A percentile compares a stretch with the other conserved stretches of the same genome.
These are phyloP conservation scores for Aspergillus conjunctus DNA, from an alignment of 495 filamentous ascomycete species.

Conservation along the genomic window DNA sequence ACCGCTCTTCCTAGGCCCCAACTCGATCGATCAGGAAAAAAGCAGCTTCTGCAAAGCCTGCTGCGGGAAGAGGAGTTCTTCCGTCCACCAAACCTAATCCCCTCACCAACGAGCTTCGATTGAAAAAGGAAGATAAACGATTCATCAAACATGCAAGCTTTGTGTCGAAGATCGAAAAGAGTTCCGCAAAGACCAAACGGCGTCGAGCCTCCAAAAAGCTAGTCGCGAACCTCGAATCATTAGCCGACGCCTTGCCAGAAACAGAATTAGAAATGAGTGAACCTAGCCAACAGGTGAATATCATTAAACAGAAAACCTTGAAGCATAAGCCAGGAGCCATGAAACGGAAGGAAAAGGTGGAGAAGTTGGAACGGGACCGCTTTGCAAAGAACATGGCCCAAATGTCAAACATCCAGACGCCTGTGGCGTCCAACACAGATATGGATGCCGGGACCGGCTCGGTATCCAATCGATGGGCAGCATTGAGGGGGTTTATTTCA, in stretches of 20 bases:
- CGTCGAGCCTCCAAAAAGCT: slow-evolving; percentile 76
- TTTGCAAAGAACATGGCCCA: slow-evolving; percentile 81
- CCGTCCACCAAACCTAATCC: slow-evolving; percentile 29
- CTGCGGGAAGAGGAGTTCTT: slow-evolving; percentile 30
- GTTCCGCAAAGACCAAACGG: slow-evolving; percentile 54
- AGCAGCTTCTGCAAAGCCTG: slow-evolving; percentile 28
- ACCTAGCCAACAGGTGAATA: slow-evolving; percentile 42
- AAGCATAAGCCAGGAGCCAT: slow-evolving; percentile 73
- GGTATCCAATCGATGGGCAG: slow-evolving; percentile 66
- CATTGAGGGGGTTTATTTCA: slow-evolving; percentile 67
- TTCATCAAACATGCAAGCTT: slow-evolving; percentile 74
- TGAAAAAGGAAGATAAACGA: slow-evolving; percentile 76
- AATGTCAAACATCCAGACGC: slow-evolving; percentile 39
- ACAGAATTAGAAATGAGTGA: slow-evolving; percentile 38
- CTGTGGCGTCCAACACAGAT: slow-evolving; percentile 21
- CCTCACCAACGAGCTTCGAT: slow-evolving; percentile 55
- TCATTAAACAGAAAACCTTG: slow-evolving; percentile 69
- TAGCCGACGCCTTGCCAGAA: slow-evolving; percentile 77
- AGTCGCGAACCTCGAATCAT: slow-evolving; percentile 70
- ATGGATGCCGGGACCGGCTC: slow-evolving; percentile 31
- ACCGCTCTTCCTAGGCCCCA: slow-evolving; percentile 33
- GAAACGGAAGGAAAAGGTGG: slow-evolving; percentile 79
- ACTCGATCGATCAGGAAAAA: slow-evolving; percentile 30
- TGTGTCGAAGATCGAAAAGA: slow-evolving; percentile 72
- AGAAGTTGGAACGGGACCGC: slow-evolving; percentile 75